Base-by-base conservation (phyloP, 148 eudicot genomes). In the Persicaria maculosa region DNA sequence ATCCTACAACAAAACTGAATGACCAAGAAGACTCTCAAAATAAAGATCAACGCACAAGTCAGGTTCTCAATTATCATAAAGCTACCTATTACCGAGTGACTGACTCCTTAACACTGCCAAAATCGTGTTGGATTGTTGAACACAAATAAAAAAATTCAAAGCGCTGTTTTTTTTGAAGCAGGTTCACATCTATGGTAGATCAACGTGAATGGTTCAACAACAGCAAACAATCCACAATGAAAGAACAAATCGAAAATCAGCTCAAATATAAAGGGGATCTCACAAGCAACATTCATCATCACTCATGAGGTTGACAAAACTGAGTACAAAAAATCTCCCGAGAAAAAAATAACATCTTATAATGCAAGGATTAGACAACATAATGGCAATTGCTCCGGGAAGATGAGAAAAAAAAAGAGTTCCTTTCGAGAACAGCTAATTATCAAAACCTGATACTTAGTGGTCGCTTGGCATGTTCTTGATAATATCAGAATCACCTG, bases 401-500 rank as follows among this genome's bases (percentile, higher is more conserved):
- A 58, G 64, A 20, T 10, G 20, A 19, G 9, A 19, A 7, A 17
- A 6, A 2, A 17, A 6, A 2, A 19, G 70, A 6, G 45, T 65
- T 65, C 70, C 19, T 36, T 11, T 40, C 16, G 17, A 65, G 46
- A 15, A 40, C n/a, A 36, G n/a, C 70, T 6, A 36, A 9, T n/a
- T 20, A 20, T 36, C 70, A 17, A 31, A 62, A 9, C 45, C 70
- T 65, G 47, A 31, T 71, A 25, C 54, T 47, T 22, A 71, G 73
- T 86, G 83, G 77, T 86, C 88, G 17, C 80, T 76, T 12, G 91
- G 89, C 86, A 88, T 78, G 79, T 44, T 84, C 86, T 88, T 88
- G 53, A 88, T 88, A 76, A 88, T 88, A 80, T 88, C 92, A 9
- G 89, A 88, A 79, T 88, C 92, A 80, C 92, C 88, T 85, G 81